Percentiles rank a stretch among this genome's conserved stretches.
phyloP scores from a whole-genome alignment of 495 filamentous ascomycete species.

The Letharia columbiana region DNA sequence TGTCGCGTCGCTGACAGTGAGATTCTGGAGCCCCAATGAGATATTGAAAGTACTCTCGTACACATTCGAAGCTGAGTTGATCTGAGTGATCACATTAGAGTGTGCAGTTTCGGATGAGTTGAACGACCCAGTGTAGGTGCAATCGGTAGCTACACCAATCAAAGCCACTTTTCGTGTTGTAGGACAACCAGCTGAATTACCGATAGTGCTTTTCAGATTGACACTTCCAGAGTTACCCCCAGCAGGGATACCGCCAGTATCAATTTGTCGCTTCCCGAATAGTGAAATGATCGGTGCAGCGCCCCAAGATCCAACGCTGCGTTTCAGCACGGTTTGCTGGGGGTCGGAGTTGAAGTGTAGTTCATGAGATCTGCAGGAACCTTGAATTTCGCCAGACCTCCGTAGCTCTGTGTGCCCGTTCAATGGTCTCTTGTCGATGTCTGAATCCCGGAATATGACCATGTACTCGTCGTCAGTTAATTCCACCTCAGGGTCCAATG shows the following conservation, averaged over 20 bases:
- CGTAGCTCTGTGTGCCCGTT: constrained; percentile 43
- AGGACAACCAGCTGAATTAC: constrained; percentile 73
- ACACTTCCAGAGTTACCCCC: constrained; percentile 76
- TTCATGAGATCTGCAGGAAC: constrained; percentile 55
- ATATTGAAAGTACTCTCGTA: constrained; percentile 93
- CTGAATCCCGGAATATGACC: constrained; percentile 86
- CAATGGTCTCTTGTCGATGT: constrained; percentile 47
- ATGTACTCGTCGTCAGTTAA: constrained; percentile 63
- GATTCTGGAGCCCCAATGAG: constrained; percentile 75
- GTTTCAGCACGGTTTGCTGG: constrained; percentile 55
- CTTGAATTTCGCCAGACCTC: constrained; percentile 33
- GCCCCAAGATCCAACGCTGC: constrained; percentile 41
- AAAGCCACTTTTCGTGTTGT: constrained; percentile 80
- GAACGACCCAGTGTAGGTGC: constrained; percentile 70
- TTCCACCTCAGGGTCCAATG: constrained; percentile 62
- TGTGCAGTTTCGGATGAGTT: constrained; percentile 49
- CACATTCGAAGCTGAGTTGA: constrained; percentile 78
- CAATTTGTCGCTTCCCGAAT: constrained; percentile 50
- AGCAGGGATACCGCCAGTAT: constrained; percentile 43
- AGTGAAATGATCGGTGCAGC: constrained; percentile 46
- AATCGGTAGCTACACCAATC: constrained; percentile 89
- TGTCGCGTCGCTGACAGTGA: constrained; percentile 59
- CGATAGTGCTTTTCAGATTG: constrained; percentile 74
- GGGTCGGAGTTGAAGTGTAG: constrained; percentile 62
- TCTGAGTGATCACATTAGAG: constrained; percentile 67